A percentile compares a stretch with the other conserved stretches of the same genome.
Evolutionary conservation across 1,284 basidiomycete species (phyloP).

Genomic region (Tilletia indica): DNA sequence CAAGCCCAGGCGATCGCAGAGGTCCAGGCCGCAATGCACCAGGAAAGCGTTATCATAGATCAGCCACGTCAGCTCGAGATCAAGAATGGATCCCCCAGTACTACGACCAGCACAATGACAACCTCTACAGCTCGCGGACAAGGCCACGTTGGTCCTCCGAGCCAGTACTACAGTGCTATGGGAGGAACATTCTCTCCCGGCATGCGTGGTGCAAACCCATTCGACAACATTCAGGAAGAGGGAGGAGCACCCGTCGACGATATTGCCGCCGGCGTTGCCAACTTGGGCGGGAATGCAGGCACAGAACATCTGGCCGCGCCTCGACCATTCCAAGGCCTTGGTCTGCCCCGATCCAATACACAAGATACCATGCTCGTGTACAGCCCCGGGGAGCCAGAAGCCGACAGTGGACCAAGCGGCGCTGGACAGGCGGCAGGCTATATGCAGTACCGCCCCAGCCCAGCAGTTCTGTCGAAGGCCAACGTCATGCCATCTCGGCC

Average conservation of each 20-base stretch:
- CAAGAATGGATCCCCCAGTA: slow-evolving; percentile 41
- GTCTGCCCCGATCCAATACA: slow-evolving; percentile 8
- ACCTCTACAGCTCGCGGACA: not conserved
- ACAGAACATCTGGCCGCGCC: not conserved
- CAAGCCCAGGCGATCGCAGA: slow-evolving; percentile 80
- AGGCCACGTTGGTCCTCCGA: not conserved
- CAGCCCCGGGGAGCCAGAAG: not conserved
- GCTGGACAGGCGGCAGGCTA: slow-evolving; percentile 5
- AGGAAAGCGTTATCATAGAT: slow-evolving; percentile 60
- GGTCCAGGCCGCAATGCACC: slow-evolving; percentile 58
- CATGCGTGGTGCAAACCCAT: not conserved
- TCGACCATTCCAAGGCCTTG: slow-evolving; percentile 7
- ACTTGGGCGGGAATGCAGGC: not conserved
- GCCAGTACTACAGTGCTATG: slow-evolving; percentile 1
- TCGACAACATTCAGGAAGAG: slow-evolving; percentile 14
- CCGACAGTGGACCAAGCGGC: not conserved
- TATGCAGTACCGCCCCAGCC: slow-evolving; percentile 13
- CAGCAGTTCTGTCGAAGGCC: not conserved
- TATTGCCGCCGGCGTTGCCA: not conserved
- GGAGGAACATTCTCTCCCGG: not conserved
- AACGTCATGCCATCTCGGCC: not conserved
- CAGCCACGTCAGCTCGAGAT: slow-evolving; percentile 42
- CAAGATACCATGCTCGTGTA: slow-evolving; percentile 10
- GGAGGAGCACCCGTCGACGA: not conserved
- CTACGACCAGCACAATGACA: not conserved